Evolutionary conservation across 2,329 filamentous ascomycete species (phyloP).

Genomic region (Aspergillus vadensis): DNA sequence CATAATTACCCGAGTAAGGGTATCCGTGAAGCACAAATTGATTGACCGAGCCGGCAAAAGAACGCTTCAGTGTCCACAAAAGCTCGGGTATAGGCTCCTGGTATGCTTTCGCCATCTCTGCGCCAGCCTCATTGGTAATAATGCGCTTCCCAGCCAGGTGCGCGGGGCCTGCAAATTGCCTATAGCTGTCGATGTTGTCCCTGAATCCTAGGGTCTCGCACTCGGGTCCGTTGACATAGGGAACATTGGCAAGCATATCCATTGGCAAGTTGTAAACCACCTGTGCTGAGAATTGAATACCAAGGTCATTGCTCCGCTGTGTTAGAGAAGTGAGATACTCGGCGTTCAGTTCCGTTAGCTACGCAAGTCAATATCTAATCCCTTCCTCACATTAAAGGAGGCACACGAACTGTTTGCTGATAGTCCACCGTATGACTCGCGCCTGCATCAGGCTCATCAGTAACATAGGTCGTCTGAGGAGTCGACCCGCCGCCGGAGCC

Average conservation of each 20-base stretch:
- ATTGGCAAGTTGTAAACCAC: slow-evolving; percentile 46
- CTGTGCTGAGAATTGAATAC: slow-evolving; percentile 43
- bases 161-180: slow-evolving; percentile 45
- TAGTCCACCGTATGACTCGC: slow-evolving; percentile 23
- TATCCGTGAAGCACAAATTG: slow-evolving; percentile 50
- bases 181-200: slow-evolving; percentile 43
- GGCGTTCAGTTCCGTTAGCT: neutral
- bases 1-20: slow-evolving; percentile 46
- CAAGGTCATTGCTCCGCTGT: slow-evolving; percentile 37
- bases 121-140: slow-evolving; percentile 46
- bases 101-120: slow-evolving; percentile 25
- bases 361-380: neutral
- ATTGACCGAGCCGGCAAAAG: slow-evolving; percentile 47
- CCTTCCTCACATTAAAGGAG: neutral
- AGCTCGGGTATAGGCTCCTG: slow-evolving; percentile 29
- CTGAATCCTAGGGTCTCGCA: slow-evolving; percentile 44
- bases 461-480: slow-evolving; percentile 8
- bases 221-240: slow-evolving; percentile 44
- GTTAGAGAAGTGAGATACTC: slow-evolving; percentile 36
- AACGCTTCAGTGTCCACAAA: slow-evolving; percentile 41
- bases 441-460: slow-evolving; percentile 10
- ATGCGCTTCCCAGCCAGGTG: slow-evolving; percentile 42
- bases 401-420: slow-evolving; percentile 7
- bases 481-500: slow-evolving; percentile 28
- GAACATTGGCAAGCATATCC: slow-evolving; percentile 46